phyloP scores from a whole-genome alignment of 352 stramenopile species.

The Thalassiosira delicatula region DNA sequence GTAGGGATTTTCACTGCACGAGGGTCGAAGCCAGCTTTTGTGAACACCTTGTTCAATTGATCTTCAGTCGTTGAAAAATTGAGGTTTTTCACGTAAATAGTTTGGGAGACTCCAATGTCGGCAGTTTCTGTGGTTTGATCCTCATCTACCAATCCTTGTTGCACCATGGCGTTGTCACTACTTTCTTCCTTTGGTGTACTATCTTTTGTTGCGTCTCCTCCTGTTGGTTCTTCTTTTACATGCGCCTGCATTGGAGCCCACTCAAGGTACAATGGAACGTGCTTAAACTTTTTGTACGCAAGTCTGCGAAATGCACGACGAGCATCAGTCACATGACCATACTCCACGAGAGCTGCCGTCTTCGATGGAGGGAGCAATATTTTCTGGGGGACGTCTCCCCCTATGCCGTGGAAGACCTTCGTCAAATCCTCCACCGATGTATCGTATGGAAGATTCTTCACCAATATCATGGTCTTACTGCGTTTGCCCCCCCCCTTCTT shows the following conservation, averaged over 20 bases:
- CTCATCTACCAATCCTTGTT: slow-evolving; percentile 46
- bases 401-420: slow-evolving; percentile 93
- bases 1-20: slow-evolving; percentile 77
- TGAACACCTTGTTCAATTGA: slow-evolving; percentile 82
- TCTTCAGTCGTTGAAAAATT: slow-evolving; percentile 95
- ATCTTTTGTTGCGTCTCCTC: slow-evolving; percentile 22
- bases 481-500: slow-evolving; percentile 81
- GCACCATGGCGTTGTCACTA: slow-evolving; percentile 26
- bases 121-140: slow-evolving; percentile 80
- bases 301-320: slow-evolving; percentile 94
- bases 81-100: slow-evolving; percentile 99
- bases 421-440: slow-evolving; percentile 92
- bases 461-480: slow-evolving; percentile 93
- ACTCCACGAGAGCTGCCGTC: slow-evolving; percentile 95
- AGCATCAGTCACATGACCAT: slow-evolving; percentile 92
- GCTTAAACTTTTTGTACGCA: slow-evolving; percentile 98
- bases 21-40: slow-evolving; percentile 67
- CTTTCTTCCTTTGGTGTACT: slow-evolving; percentile 15
- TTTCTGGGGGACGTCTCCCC: slow-evolving; percentile 71
- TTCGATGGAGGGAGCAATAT: slow-evolving; percentile 92
- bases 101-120: slow-evolving; percentile 80
- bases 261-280: slow-evolving; percentile 98
- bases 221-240: slow-evolving; percentile 27
- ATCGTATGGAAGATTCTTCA: slow-evolving; percentile 98
- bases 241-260: slow-evolving; percentile 89